These are phyloP conservation scores for Lasiodiplodia citricola DNA, from an alignment of 2,329 filamentous ascomycete species.

Conservation along the genomic window DNA sequence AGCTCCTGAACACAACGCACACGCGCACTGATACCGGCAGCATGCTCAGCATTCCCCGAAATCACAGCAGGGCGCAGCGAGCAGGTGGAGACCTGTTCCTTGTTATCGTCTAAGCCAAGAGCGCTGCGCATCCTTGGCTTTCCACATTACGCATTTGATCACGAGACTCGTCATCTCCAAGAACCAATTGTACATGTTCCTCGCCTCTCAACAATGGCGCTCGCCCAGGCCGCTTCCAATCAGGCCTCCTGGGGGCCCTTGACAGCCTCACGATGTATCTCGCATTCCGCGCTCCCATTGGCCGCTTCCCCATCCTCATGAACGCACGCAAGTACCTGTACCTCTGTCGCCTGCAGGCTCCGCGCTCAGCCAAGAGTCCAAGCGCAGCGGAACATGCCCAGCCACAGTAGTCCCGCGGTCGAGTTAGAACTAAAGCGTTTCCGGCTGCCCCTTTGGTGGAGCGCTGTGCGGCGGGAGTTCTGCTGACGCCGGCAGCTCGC, in stretches of 20 bases:
- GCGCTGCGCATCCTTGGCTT: conserved; percentile 19
- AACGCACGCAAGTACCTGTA: neutral
- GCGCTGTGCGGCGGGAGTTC: neutral
- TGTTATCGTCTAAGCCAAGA: conserved; percentile 23
- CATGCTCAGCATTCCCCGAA: neutral
- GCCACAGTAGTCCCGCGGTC: conserved; percentile 12
- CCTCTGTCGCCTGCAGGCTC: neutral
- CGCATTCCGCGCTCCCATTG: neutral
- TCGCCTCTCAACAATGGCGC: neutral
- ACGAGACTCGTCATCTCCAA: conserved; percentile 5
- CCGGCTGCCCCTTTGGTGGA: conserved; percentile 11
- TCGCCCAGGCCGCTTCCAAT: neutral
- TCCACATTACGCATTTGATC: conserved; percentile 16
- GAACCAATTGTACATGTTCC: conserved; percentile 1
- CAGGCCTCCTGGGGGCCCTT: neutral
- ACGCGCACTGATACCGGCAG: neutral
- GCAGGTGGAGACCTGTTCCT: conserved; percentile 20
- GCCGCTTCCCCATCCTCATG: neutral
- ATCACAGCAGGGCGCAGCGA: conserved; percentile 1
- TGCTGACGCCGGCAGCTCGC: conserved; percentile 12
- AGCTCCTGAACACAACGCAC: neutral
- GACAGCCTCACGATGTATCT: conserved; percentile 1
- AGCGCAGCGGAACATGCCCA: conserved; percentile 16
- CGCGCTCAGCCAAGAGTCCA: conserved; percentile 11
- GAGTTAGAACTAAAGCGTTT: neutral